These are phyloP conservation scores for Clonostachys chloroleuca DNA, from an alignment of 2,329 filamentous ascomycete species.

Conservation along the genomic window DNA sequence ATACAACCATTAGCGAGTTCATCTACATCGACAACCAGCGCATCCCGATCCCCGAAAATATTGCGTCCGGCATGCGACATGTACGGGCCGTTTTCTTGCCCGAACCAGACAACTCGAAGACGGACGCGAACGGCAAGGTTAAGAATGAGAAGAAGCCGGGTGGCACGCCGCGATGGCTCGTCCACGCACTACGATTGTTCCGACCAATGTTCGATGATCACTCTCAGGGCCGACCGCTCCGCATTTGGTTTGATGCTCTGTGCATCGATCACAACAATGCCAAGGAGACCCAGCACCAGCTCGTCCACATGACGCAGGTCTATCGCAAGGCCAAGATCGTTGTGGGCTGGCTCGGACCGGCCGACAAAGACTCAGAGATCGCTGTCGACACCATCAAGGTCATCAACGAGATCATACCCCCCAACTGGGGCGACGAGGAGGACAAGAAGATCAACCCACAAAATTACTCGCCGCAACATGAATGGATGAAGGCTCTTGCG, in stretches of 20 bases:
- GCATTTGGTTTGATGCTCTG: conserved; percentile 9
- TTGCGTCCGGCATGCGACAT: conserved; percentile 13
- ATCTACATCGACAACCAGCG: conserved; percentile 10
- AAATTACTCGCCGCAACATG: conserved; percentile 15
- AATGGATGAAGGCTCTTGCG: conserved; percentile 10
- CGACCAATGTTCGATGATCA: neutral
- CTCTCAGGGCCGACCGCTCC: neutral
- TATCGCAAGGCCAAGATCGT: conserved; percentile 11
- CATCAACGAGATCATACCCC: conserved; percentile 16
- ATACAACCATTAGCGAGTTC: conserved; percentile 10
- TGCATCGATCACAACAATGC: conserved; percentile 9
- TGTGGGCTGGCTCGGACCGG: conserved; percentile 14
- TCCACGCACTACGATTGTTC: neutral
- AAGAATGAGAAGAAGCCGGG: conserved; percentile 1
- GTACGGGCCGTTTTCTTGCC: conserved; percentile 17
- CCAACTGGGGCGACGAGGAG: conserved; percentile 16
- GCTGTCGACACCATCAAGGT: conserved; percentile 6
- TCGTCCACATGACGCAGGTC: conserved; percentile 5
- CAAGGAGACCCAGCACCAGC: conserved; percentile 5
- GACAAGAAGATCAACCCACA: conserved; percentile 15
- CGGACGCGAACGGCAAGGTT: conserved; percentile 1
- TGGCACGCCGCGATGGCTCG: conserved; percentile 7
- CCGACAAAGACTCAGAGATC: conserved; percentile 9
- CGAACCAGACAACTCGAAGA: conserved; percentile 9
- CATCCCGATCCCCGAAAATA: conserved; percentile 10